These are phyloP conservation scores for Nothophaeocryptopus gaeumannii DNA, from an alignment of 2,329 filamentous ascomycete species.

Conservation along the genomic window DNA sequence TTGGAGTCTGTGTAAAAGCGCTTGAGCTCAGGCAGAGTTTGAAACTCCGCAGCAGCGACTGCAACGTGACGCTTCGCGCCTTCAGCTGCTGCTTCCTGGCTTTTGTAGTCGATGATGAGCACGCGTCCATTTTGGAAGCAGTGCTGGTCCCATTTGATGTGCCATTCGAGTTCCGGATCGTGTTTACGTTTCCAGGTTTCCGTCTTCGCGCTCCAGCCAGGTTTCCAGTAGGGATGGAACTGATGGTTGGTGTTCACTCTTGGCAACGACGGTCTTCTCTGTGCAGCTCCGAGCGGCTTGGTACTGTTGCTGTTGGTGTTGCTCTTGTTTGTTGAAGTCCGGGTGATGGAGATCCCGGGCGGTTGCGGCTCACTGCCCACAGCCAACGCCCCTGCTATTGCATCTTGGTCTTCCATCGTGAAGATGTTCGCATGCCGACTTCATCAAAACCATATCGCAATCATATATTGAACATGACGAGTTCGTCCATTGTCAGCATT, in stretches of 20 bases:
- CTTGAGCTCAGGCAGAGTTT: conserved; percentile 43
- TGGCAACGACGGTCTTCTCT: conserved; percentile 2
- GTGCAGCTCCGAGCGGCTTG: not conserved
- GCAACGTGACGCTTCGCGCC: conserved; percentile 37
- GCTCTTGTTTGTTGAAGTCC: conserved; percentile 13
- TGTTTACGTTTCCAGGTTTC: conserved; percentile 13
- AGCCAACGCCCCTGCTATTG: not conserved
- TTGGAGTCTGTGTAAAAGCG: conserved; percentile 43
- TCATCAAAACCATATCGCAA: not conserved
- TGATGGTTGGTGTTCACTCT: conserved; percentile 11
- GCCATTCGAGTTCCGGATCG: conserved; percentile 18
- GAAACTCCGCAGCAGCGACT: conserved; percentile 50
- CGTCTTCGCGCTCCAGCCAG: conserved; percentile 6
- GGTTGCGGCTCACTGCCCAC: conserved; percentile 1
- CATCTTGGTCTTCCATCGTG: not conserved
- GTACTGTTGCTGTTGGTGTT: conserved; percentile 11
- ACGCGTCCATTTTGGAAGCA: conserved; percentile 42
- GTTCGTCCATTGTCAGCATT: not conserved
- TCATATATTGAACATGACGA: conserved; percentile 1
- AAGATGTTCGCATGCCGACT: not conserved
- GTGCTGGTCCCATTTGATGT: conserved; percentile 22
- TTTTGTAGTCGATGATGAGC: conserved; percentile 52
- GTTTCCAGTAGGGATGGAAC: conserved; percentile 12
- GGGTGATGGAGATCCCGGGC: conserved; percentile 14
- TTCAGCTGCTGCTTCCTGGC: conserved; percentile 20